Evolutionary conservation across 2,329 filamentous ascomycete genomes (phyloP).

Genomic region (Colletotrichum gigasporum): DNA sequence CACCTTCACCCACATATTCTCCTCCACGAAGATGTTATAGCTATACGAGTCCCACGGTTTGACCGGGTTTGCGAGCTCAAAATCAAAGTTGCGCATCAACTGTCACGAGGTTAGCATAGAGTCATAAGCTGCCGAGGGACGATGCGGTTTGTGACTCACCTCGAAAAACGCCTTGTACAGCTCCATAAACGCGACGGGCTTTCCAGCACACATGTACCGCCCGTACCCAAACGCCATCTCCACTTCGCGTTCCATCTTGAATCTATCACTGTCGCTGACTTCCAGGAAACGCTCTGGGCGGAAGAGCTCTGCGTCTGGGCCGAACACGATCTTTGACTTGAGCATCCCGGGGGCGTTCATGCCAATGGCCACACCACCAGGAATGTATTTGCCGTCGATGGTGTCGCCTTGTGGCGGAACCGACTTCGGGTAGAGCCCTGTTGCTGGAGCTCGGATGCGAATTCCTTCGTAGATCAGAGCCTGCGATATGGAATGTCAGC

Average conservation of each 20-base stretch:
- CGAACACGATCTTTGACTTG: conserved; percentile 50
- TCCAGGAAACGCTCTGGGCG: conserved; percentile 60
- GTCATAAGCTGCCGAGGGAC: no score
- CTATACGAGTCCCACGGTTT: neutral
- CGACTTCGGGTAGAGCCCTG: neutral
- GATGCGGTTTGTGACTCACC: neutral
- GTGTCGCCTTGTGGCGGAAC: conserved; percentile 12
- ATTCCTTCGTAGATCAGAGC: conserved; percentile 16
- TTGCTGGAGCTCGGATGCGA: conserved; percentile 5
- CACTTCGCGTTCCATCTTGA: conserved; percentile 54
- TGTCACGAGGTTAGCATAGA: neutral
- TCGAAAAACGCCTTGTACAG: conserved; percentile 52
- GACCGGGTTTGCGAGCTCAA: conserved; percentile 3
- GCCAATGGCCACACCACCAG: conserved; percentile 53
- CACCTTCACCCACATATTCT: conserved; percentile 16
- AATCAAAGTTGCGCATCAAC: conserved; percentile 21
- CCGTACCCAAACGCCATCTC: conserved; percentile 62
- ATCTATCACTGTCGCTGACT: conserved; percentile 40
- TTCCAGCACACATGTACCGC: conserved; percentile 55
- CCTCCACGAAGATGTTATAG: conserved; percentile 1
- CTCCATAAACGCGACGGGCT: conserved; percentile 62
- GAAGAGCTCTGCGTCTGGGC: conserved; percentile 53
- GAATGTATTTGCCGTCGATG: conserved; percentile 43
- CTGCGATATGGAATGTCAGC: neutral
- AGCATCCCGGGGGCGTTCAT: conserved; percentile 45